Conservation (phyloP, 495 filamentous ascomycete species). For the Aspergillus haitiensis region DNA sequence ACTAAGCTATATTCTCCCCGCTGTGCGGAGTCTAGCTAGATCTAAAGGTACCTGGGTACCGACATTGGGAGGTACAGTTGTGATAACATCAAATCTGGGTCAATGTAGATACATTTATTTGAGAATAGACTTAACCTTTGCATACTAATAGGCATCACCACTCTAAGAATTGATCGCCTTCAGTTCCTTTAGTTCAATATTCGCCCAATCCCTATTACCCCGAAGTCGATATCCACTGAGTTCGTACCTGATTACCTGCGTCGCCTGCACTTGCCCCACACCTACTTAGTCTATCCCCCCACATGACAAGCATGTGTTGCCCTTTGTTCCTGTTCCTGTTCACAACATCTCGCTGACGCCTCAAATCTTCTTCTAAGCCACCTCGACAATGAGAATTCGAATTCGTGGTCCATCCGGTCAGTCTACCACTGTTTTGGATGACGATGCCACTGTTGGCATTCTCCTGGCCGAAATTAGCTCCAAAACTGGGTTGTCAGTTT, state of each 20-base stretch:
- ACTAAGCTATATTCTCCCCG: background rate
- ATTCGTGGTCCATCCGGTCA: conserved; percentile 63
- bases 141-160: too few species aligned
- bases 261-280: background rate
- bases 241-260: background rate
- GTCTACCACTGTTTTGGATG: conserved; percentile 61
- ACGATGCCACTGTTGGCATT: conserved; percentile 63
- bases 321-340: conserved; percentile 2
- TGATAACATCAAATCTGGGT: background rate
- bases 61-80: background rate
- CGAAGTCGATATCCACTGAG: background rate
- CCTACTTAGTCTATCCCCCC: background rate
- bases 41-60: too few species aligned
- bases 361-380: background rate
- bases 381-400: conserved; percentile 56
- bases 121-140: too few species aligned
- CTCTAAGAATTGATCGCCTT: too few species aligned
- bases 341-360: background rate
- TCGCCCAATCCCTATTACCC: background rate
- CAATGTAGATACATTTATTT: too few species aligned
- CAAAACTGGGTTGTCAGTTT: conserved; percentile 50
- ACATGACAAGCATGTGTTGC: background rate
- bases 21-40: background rate
- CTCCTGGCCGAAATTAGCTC: conserved; percentile 57
- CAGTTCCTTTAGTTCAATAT: too few species aligned